A percentile compares a stretch with the other conserved stretches of the same genome.
Evolutionary conservation across 495 filamentous ascomycete genomes (phyloP).

Genomic region (Trichocladium antarcticum): DNA sequence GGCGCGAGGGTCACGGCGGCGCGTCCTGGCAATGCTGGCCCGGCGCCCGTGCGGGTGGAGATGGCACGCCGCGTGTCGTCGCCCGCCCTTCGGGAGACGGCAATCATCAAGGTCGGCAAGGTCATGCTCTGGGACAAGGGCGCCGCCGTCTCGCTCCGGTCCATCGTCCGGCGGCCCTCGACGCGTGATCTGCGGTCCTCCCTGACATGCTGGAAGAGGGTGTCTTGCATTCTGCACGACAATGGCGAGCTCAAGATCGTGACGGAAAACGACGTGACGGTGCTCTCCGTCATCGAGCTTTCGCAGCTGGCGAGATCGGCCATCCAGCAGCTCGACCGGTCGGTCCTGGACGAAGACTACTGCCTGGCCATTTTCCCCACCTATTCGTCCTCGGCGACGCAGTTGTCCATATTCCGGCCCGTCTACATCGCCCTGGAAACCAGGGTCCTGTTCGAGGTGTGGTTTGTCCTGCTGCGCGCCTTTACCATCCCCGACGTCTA

Average conservation of each 20-base stretch:
- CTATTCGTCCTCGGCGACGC: slow-evolving; percentile 53
- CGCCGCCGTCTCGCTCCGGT: slow-evolving; percentile 40
- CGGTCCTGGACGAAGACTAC: slow-evolving; percentile 88
- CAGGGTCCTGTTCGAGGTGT: slow-evolving; percentile 84
- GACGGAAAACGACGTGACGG: slow-evolving; percentile 65
- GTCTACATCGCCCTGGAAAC: slow-evolving; percentile 82
- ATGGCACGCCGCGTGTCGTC: slow-evolving; percentile 60
- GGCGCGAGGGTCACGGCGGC: slow-evolving; percentile 21
- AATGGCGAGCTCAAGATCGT: slow-evolving; percentile 91
- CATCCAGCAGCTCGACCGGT: slow-evolving; percentile 76
- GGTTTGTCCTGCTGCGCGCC: slow-evolving; percentile 86
- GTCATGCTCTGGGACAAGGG: slow-evolving; percentile 81
- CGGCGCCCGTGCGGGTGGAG: slow-evolving; percentile 38
- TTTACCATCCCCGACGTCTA: slow-evolving; percentile 94
- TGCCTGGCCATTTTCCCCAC: slow-evolving; percentile 88
- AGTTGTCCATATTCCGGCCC: slow-evolving; percentile 54
- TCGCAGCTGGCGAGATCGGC: slow-evolving; percentile 80
- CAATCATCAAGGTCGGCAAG: slow-evolving; percentile 95
- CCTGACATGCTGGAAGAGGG: slow-evolving; percentile 58
- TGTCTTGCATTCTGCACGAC: slow-evolving; percentile 89
- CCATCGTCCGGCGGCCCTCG: slow-evolving; percentile 41
- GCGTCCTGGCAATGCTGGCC: slow-evolving; percentile 15
- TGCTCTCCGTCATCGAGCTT: slow-evolving; percentile 76
- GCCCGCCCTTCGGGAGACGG: slow-evolving; percentile 52
- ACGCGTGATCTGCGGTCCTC: slow-evolving; percentile 35